These are phyloP conservation scores for Vicia faba DNA, from an alignment of 306 rosid species.

Conservation along the genomic window DNA sequence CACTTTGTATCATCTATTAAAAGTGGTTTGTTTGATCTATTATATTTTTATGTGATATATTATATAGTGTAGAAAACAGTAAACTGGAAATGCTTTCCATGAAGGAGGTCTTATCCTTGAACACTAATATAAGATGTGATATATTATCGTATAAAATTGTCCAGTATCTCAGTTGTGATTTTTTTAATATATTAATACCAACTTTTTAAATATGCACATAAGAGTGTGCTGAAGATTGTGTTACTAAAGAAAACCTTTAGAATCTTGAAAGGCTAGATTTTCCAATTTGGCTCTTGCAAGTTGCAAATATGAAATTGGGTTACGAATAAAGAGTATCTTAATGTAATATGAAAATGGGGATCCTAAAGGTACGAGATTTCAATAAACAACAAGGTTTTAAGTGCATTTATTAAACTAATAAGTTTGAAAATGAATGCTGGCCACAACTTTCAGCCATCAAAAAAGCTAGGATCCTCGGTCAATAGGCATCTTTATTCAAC, in stretches of 20 bases:
- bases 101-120: constrained; percentile 34
- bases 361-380: neutral
- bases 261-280: constrained; percentile 49
- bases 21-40: too few species aligned
- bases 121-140: neutral
- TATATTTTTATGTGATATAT: too few species aligned
- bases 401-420: neutral
- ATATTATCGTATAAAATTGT: neutral
- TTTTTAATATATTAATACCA: constrained; percentile 7
- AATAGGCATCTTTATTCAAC: neutral
- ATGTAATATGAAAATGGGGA: neutral
- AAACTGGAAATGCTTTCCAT: constrained; percentile 31
- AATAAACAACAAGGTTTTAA: neutral
- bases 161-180: constrained; percentile 24
- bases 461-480: too few species aligned
- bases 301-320: constrained; percentile 20
- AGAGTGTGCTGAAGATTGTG: constrained; percentile 47
- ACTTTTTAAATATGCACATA: constrained; percentile 1
- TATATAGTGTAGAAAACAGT: too few species aligned
- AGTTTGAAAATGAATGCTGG: neutral
- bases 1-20: too few species aligned
- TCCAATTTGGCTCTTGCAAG: constrained; percentile 39
- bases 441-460: neutral
- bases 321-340: constrained; percentile 5
- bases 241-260: constrained; percentile 37